Evolutionary conservation across 2,329 filamentous ascomycete species (phyloP).

Genomic region (Fusarium hostae): DNA sequence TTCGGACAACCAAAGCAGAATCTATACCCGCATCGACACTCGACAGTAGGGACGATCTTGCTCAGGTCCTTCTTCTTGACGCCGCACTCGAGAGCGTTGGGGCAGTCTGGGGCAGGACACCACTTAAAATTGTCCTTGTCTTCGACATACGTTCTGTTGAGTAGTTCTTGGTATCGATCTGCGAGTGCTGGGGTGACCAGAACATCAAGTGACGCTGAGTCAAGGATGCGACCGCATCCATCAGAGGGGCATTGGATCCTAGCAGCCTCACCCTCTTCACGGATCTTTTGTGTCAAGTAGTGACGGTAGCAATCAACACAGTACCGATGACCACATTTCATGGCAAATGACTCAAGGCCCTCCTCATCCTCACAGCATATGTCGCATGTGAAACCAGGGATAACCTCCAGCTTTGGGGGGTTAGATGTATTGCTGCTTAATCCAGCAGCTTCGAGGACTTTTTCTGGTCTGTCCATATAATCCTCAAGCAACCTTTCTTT

Average conservation of each 20-base stretch:
- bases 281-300: conserved; percentile 92
- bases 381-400: conserved; percentile 86
- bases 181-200: conserved; percentile 70
- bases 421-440: conserved; percentile 72
- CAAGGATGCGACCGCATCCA: conserved; percentile 88
- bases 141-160: conserved; percentile 95
- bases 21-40: conserved; percentile 82
- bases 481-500: conserved; percentile 94
- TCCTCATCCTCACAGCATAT: conserved; percentile 94
- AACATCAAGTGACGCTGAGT: conserved; percentile 86
- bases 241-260: conserved; percentile 93
- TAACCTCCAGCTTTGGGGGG: conserved; percentile 74
- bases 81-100: conserved; percentile 88
- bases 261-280: conserved; percentile 93
- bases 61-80: conserved; percentile 89
- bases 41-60: conserved; percentile 88
- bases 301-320: conserved; percentile 93
- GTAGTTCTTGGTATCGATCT: conserved; percentile 80
- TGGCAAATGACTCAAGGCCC: conserved; percentile 83
- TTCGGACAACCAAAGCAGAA: conserved; percentile 97
- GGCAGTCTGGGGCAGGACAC: conserved; percentile 98
- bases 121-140: conserved; percentile 96
- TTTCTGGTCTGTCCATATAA: conserved; percentile 90
- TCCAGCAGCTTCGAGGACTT: conserved; percentile 85
- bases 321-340: conserved; percentile 95